Base-by-base conservation (phyloP, 2,329 filamentous ascomycete genomes). In the Curvularia hawaiiensis region DNA sequence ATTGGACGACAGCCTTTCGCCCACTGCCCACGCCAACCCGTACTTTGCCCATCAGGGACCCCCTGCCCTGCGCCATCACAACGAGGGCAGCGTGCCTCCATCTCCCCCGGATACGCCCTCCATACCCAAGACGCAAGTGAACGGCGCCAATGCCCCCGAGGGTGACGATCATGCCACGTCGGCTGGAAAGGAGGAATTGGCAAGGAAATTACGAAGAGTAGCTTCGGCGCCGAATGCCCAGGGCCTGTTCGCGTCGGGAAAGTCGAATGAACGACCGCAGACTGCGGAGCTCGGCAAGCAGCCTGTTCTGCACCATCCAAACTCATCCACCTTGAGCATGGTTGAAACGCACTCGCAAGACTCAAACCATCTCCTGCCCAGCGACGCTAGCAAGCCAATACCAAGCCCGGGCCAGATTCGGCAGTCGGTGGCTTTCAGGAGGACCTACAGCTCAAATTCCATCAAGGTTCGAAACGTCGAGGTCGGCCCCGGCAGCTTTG, bases 381-480 rank as follows among this genome's bases (percentile, higher is more conserved):
- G 71, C 67, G 60, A 74, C 73, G 33, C 79, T 11, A 60, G 77
- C 45, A 69, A 72, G 48, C 84, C 92, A 58, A 83, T 91, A 35
- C 84, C 88, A 4, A 84, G 86, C 2, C 88, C 89, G 4, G 85
- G 85, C 51, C 86, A 88, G 68, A 85, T 88, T 63, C 84, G 84
- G 55, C 83, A 85, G 65, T 79, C 86, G 18, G 83, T 91, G 48
- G 88, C 91, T 20, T 99, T 97, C 79, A 85, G 95, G 71, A 86
- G 95, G 75, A 99, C 95, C 3, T 99, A 99, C 77, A 98, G 95
- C 78, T 97, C 94, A 65, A 99, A 98, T 78, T 98, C 95, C 40
- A 99, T 99, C 83, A 99, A 99, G 79, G 91, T 98, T 65, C 87
- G 95, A 69, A 92, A 97, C 75, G 95, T 99, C 47, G 95, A 99